phyloP scores from a whole-genome alignment of 495 filamentous ascomycete genomes.

The Penicillium lividum region DNA sequence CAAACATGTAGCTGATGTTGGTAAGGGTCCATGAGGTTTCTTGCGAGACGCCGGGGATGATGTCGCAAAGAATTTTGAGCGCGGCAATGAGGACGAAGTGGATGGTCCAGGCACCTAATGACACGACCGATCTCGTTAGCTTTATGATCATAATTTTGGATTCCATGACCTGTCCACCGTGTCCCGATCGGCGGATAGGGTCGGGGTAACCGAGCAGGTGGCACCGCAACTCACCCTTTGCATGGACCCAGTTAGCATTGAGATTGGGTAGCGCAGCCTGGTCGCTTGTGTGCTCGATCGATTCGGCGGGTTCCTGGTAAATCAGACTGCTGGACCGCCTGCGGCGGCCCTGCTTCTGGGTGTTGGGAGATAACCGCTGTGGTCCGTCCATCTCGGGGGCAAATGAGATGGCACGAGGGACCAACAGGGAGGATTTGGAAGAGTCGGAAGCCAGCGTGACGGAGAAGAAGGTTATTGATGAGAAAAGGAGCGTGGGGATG shows the following conservation, averaged over 20 bases:
- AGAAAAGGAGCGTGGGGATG: slow-evolving; percentile 34
- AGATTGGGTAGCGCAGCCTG: slow-evolving; percentile 92
- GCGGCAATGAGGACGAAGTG: slow-evolving; percentile 86
- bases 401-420: slow-evolving; percentile 79
- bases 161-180: slow-evolving; percentile 12
- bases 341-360: slow-evolving; percentile 67
- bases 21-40: slow-evolving; percentile 98
- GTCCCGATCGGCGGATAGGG: slow-evolving; percentile 14
- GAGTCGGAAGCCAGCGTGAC: slow-evolving; percentile 45
- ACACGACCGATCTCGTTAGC: slow-evolving; percentile 18
- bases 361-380: slow-evolving; percentile 55
- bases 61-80: slow-evolving; percentile 94
- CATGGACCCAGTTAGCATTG: slow-evolving; percentile 98
- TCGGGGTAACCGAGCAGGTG: neutral
- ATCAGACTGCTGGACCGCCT: slow-evolving; percentile 93
- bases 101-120: slow-evolving; percentile 90
- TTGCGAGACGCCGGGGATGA: slow-evolving; percentile 90
- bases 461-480: slow-evolving; percentile 13
- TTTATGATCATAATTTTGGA: slow-evolving; percentile 1
- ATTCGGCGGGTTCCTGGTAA: slow-evolving; percentile 92
- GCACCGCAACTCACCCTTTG: slow-evolving; percentile 71
- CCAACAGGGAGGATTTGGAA: slow-evolving; percentile 81
- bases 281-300: slow-evolving; percentile 92
- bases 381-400: slow-evolving; percentile 68
- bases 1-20: slow-evolving; percentile 98